Evolutionary conservation across 108 stramenopile genomes (phyloP), one percentile per base, ranked within the genome.

Genomic region (Fragilaria radians): DNA sequence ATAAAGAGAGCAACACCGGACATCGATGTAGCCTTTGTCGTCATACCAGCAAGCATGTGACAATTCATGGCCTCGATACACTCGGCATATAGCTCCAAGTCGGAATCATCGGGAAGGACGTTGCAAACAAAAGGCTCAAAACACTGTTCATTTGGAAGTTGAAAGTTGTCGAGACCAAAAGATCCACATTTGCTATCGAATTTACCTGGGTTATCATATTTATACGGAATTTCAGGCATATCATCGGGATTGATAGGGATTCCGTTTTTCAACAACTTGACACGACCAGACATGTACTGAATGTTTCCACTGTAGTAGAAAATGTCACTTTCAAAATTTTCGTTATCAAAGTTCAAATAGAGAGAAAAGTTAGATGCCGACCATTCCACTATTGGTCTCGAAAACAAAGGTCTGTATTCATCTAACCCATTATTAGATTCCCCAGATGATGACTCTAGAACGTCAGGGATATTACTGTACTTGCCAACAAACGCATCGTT

Each of bases 291-390:
- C 87, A 89, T 89, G 33, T 36, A 61, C 56, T 82, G 57, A 68
- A 85, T 83, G 31, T 88, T 79, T 63, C 93, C 91, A 66, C 95
- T 93, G 60, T 92, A 95, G 67, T 93, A 93, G 61, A 95, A 95
- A 27, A 95, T 79, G 63, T 95, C 95, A 57, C 77, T 53, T 3
- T 52, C 56, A 50, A 57, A 77, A 31, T 68, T 65, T 7, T 42
- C 36, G 11, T 11, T 14, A 14, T 42, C 36, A 14, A 42, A 42
- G 19, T 71, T 79, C 23, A 91, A 72, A 26, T 68, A 46, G 7
- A 88, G 73, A 22, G 67, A 71, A 67, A 86, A 90, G n/a, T 66
- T 42, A n/a, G 70, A 73, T 26, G 59, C 65, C 1, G 51, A 75
- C 94, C 94, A 95, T 11, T 85, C 86, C 11, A 57, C 72, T 0